phyloP scores from a whole-genome alignment of 129 eudicot genomes.

The Flaveria trinervia region DNA sequence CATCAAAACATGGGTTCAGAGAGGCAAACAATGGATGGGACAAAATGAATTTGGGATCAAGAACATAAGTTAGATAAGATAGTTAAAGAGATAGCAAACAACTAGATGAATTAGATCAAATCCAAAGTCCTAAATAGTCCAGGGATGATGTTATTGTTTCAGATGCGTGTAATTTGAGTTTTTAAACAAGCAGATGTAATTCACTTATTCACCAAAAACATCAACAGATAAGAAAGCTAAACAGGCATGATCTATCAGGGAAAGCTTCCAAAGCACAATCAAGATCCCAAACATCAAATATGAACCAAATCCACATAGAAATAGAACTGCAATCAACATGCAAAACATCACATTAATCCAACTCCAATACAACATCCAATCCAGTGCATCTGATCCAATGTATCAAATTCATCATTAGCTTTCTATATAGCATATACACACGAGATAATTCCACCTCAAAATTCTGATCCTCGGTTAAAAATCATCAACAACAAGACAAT shows the following conservation, averaged over 20 bases:
- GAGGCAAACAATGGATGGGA: background rate
- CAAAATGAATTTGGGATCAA: too few relatives aligned
- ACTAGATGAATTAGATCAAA: constrained; percentile 24
- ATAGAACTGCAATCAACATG: constrained; percentile 18
- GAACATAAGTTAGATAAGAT: too few relatives aligned
- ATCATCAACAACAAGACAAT: background rate
- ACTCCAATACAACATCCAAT: constrained; percentile 1
- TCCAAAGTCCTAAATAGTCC: background rate
- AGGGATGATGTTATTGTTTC: too few relatives aligned
- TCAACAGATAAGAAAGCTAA: too few relatives aligned
- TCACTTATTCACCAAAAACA: too few relatives aligned
- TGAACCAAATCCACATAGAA: constrained; percentile 11
- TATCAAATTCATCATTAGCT: constrained; percentile 12
- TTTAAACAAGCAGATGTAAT: too few relatives aligned
- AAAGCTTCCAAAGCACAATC: background rate
- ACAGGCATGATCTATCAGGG: background rate
- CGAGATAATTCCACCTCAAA: background rate
- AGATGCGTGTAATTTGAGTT: too few relatives aligned
- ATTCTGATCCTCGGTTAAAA: background rate
- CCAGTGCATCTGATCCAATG: constrained; percentile 19
- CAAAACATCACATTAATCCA: background rate
- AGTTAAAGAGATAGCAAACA: background rate
- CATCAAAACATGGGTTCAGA: constrained; percentile 21
- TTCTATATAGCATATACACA: constrained; percentile 8
- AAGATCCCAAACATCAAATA: background rate